These are phyloP conservation scores for Hyaloscypha finlandica DNA, from an alignment of 495 filamentous ascomycete genomes.

Conservation along the genomic window DNA sequence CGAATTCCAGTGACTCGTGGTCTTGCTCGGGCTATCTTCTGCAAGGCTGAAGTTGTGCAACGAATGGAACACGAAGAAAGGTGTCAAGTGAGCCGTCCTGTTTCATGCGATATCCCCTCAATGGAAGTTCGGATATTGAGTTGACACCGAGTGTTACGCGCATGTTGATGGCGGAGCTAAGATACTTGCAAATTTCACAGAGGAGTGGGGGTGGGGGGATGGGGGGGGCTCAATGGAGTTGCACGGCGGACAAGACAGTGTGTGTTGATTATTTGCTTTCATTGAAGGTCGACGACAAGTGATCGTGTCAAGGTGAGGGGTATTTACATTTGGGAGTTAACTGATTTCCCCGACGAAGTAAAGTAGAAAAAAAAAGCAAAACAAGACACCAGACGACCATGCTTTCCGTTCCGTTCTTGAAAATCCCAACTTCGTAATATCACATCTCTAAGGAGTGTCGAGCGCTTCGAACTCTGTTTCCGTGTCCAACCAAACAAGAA, in stretches of 20 bases:
- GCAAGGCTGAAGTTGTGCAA: background rate
- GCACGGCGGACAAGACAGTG: background rate
- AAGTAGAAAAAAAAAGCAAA: conserved; percentile 8
- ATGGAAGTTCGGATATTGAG: background rate
- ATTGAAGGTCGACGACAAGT: conserved; percentile 1
- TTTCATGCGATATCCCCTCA: background rate
- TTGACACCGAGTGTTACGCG: background rate
- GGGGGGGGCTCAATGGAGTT: background rate
- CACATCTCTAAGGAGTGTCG: conserved; percentile 31
- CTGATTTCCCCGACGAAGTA: background rate
- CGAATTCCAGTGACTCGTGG: background rate
- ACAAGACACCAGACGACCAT: conserved; percentile 29
- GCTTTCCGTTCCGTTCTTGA: conserved; percentile 22
- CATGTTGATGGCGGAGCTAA: background rate
- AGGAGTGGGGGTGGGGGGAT: background rate
- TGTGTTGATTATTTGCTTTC: background rate
- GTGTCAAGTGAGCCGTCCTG: background rate
- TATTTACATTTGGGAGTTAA: conserved; percentile 19
- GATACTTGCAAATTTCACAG: background rate
- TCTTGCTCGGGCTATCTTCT: background rate
- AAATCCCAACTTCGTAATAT: conserved; percentile 21
- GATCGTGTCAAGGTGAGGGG: conserved; percentile 1
- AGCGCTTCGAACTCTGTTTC: conserved; percentile 36
- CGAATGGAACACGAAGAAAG: background rate
- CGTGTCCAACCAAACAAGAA: background rate